These are phyloP conservation scores for Chenopodium formosanum DNA, from an alignment of 148 eudicot species.

Conservation along the genomic window DNA sequence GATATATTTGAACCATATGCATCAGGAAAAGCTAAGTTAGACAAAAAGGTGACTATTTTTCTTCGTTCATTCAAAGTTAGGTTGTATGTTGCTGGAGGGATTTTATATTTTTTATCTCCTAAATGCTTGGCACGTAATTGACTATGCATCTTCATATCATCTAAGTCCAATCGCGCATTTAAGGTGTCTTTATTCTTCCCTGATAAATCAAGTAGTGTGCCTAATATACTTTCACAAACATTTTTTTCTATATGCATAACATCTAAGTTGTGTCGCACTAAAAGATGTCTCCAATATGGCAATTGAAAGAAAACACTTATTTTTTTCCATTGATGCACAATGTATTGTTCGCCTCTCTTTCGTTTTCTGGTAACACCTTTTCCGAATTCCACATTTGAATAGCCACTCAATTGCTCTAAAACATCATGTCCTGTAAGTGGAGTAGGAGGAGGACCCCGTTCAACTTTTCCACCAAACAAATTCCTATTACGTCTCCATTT, in stretches of 20 bases:
- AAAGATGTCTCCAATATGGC: slow-evolving; percentile 10
- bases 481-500: slow-evolving; percentile 12
- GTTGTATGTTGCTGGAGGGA: slow-evolving; percentile 10
- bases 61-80: not conserved
- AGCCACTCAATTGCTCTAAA: not conserved
- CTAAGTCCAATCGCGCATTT: slow-evolving; percentile 13
- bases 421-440: slow-evolving; percentile 10
- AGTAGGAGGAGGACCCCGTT: not conserved
- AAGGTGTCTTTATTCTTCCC: too few relatives aligned
- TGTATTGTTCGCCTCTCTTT: not conserved
- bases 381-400: slow-evolving; percentile 3
- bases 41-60: slow-evolving; percentile 2
- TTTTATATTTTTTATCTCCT: not conserved
- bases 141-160: not conserved
- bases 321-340: slow-evolving; percentile 19
- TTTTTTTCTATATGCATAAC: too few relatives aligned
- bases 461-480: not conserved
- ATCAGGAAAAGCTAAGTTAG: slow-evolving; percentile 18
- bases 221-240: too few relatives aligned
- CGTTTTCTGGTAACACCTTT: not conserved
- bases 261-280: slow-evolving; percentile 6
- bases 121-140: slow-evolving; percentile 7
- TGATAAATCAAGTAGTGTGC: too few relatives aligned
- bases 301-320: not conserved
- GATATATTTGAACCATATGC: slow-evolving; percentile 31